These are phyloP conservation scores for Tubosaeta sp. DNA, from an alignment of 768 basidiomycete genomes.

Conservation along the genomic window DNA sequence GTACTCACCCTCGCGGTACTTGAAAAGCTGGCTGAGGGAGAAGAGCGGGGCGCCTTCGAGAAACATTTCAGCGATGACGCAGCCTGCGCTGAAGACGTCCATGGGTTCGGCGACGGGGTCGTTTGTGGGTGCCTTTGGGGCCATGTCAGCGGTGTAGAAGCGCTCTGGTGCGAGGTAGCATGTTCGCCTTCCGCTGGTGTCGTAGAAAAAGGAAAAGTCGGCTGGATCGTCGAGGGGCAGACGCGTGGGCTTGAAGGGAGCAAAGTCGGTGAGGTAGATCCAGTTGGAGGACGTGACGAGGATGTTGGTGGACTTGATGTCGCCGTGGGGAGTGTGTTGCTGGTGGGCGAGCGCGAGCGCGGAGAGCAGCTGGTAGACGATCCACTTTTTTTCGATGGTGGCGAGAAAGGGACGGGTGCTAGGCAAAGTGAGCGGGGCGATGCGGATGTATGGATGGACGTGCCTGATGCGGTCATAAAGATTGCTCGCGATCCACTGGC, in stretches of 20 bases:
- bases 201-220: constrained; percentile 97
- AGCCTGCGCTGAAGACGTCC: constrained; percentile 96
- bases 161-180: constrained; percentile 97
- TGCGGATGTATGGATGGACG: constrained; percentile 15
- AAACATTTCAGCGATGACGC: constrained; percentile 94
- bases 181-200: constrained; percentile 87
- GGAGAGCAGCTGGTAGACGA: constrained; percentile 86
- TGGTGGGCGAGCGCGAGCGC: constrained; percentile 80
- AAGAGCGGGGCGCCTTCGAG: constrained; percentile 91
- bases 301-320: constrained; percentile 97
- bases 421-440: neutral
- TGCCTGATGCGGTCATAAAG: constrained; percentile 97
- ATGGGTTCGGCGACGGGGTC: constrained; percentile 92
- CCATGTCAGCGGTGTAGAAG: constrained; percentile 81
- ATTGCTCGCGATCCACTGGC: constrained; percentile 93
- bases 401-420: constrained; percentile 96
- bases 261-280: constrained; percentile 94
- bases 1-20: constrained; percentile 84
- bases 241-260: constrained; percentile 90
- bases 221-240: constrained; percentile 95
- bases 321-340: constrained; percentile 91
- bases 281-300: constrained; percentile 96
- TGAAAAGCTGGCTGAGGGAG: constrained; percentile 91
- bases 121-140: constrained; percentile 53
- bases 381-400: constrained; percentile 95